Percentiles rank a stretch among this genome's conserved stretches.
These are phyloP conservation scores for Lichtheimia corymbifera DNA, from an alignment of 371 early-diverging fungal species.

Conservation along the genomic window DNA sequence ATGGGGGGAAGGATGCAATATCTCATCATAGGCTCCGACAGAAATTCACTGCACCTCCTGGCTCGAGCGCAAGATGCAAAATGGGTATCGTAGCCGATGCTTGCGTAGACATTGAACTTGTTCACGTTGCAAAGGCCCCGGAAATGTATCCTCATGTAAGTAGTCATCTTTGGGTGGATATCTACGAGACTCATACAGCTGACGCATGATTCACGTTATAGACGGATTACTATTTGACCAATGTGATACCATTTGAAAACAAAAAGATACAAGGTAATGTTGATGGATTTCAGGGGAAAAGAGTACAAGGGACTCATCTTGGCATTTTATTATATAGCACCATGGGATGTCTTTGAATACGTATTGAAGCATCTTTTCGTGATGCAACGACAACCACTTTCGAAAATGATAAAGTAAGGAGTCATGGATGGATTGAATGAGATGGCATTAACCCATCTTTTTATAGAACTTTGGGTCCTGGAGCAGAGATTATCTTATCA, in stretches of 20 bases:
- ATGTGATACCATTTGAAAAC: conserved; percentile 44
- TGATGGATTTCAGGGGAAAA: not conserved
- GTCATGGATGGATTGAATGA: not conserved
- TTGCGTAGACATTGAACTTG: conserved; percentile 25
- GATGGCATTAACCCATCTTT: not conserved
- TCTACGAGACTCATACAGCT: not conserved
- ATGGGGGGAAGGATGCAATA: not conserved
- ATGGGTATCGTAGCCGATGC: conserved; percentile 48
- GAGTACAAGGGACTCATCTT: not conserved
- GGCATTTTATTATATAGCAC: conserved; percentile 27
- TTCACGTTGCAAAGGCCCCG: conserved; percentile 19
- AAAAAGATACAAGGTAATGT: conserved; percentile 47
- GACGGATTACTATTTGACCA: conserved; percentile 50
- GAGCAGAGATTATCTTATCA: conserved; percentile 60
- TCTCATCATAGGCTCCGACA: too few relatives aligned
- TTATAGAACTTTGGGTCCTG: conserved; percentile 57
- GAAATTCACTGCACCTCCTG: conserved; percentile 42
- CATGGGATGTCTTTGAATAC: conserved; percentile 61
- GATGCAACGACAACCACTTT: conserved; percentile 42
- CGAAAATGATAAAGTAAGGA: conserved; percentile 57
- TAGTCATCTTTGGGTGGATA: not conserved
- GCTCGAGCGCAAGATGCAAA: conserved; percentile 36
- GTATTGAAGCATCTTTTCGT: conserved; percentile 58
- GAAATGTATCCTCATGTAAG: conserved; percentile 42
- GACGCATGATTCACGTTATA: conserved; percentile 4